These are phyloP conservation scores for Aspergillus transmontanensis DNA, from an alignment of 2,329 filamentous ascomycete species.

Conservation along the genomic window DNA sequence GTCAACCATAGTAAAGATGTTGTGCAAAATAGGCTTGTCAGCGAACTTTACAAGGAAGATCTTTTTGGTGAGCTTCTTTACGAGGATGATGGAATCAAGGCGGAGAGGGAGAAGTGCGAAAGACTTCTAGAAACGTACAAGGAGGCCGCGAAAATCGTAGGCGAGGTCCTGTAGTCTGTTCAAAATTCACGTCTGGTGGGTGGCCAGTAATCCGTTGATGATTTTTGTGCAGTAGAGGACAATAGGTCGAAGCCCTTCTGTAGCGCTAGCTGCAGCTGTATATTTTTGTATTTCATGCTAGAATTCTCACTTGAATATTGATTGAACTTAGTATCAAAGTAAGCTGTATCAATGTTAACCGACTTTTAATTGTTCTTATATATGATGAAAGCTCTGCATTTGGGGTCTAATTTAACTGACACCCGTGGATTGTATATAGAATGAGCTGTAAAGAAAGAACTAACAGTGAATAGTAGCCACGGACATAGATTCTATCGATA, in stretches of 20 bases:
- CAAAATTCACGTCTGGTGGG: neutral
- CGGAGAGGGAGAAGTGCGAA: constrained; percentile 97
- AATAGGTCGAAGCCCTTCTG: neutral
- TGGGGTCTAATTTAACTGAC: neutral
- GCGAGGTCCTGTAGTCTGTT: constrained; percentile 76
- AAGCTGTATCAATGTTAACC: neutral
- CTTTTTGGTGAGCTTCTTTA: constrained; percentile 92
- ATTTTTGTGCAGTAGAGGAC: neutral
- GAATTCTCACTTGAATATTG: neutral
- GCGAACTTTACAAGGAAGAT: constrained; percentile 88
- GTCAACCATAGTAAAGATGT: constrained; percentile 99
- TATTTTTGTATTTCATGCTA: constrained; percentile 12
- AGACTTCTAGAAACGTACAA: constrained; percentile 92
- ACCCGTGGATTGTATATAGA: neutral
- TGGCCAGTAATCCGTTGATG: neutral
- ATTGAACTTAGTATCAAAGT: neutral
- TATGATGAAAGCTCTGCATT: neutral
- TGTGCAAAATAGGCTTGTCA: constrained; percentile 94
- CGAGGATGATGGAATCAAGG: constrained; percentile 96
- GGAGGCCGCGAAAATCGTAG: constrained; percentile 96
- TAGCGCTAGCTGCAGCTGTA: constrained; percentile 2
- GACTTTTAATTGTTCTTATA: neutral
- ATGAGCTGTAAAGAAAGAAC: neutral
- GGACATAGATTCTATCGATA: neutral
- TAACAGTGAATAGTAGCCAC: neutral